A percentile compares a stretch with the other conserved stretches of the same genome.
These are phyloP conservation scores for Pharus latifolius DNA, from an alignment of 176 grass and related monocot species.

Conservation along the genomic window DNA sequence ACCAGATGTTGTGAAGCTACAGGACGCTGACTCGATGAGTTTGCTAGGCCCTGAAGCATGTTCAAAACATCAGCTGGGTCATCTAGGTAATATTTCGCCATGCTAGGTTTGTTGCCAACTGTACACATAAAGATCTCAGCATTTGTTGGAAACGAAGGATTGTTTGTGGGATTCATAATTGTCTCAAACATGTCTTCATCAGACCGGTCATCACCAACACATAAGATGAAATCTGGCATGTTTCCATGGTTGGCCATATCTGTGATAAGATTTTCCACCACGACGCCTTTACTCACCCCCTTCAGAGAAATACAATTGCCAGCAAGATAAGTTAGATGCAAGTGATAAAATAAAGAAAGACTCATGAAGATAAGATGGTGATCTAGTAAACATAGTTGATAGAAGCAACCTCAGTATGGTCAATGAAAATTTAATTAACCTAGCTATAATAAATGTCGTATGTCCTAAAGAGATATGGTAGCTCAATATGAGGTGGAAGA, in stretches of 20 bases:
- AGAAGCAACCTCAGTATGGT: background rate
- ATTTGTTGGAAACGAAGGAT: background rate
- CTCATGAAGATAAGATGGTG: background rate
- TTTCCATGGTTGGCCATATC: slow-evolving; percentile 13
- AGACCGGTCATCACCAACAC: slow-evolving; percentile 58
- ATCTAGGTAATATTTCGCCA: slow-evolving; percentile 61
- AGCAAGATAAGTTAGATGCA: background rate
- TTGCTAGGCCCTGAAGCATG: slow-evolving; percentile 32
- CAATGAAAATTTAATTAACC: background rate
- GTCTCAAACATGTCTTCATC: slow-evolving; percentile 70
- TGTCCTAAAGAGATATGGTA: slow-evolving; percentile 23
- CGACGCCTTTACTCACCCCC: slow-evolving; percentile 49
- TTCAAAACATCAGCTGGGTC: slow-evolving; percentile 44
- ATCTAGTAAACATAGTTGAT: background rate
- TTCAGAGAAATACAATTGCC: background rate
- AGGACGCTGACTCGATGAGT: background rate
- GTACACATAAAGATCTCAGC: slow-evolving; percentile 48
- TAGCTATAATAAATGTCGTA: background rate
- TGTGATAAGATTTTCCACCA: slow-evolving; percentile 26
- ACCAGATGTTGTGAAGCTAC: background rate
- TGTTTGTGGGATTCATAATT: background rate
- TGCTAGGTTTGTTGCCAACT: slow-evolving; percentile 60
- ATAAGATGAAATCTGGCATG: slow-evolving; percentile 46
- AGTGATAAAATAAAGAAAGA: background rate
- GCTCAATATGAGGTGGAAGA: slow-evolving; percentile 25